Percentiles rank a stretch among this genome's conserved stretches.
Evolutionary conservation across 768 basidiomycete genomes (phyloP).

Genomic region (Lanmaoa rubissima): DNA sequence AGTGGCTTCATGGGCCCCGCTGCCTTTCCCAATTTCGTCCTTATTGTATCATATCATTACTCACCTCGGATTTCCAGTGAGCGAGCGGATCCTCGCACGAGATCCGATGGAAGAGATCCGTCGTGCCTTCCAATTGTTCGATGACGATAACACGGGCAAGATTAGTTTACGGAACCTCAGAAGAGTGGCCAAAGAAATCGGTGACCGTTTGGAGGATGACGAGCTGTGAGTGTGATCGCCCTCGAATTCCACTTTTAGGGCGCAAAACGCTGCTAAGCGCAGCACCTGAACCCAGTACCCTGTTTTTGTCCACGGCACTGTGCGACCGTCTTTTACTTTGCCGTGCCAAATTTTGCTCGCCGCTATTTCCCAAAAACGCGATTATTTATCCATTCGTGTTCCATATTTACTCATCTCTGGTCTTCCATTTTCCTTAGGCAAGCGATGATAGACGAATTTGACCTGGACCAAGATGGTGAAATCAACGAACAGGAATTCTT

Average conservation of each 20-base stretch:
- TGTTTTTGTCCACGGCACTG: conserved; percentile 27
- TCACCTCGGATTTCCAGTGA: conserved; percentile 59
- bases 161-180: conserved; percentile 89
- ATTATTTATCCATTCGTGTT: conserved; percentile 12
- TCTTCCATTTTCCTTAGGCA: conserved; percentile 56
- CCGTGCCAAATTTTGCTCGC: conserved; percentile 23
- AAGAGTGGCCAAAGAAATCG: conserved; percentile 95
- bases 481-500: conserved; percentile 97
- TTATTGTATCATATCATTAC: conserved; percentile 3
- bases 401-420: conserved; percentile 32
- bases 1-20: background rate
- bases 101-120: conserved; percentile 97
- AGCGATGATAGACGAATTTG: conserved; percentile 99
- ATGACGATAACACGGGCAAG: conserved; percentile 93
- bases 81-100: conserved; percentile 86
- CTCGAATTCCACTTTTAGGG: conserved; percentile 14
- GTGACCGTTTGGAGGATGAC: conserved; percentile 92
- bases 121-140: conserved; percentile 94
- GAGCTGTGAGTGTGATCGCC: conserved; percentile 71
- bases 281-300: conserved; percentile 30
- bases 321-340: conserved; percentile 16
- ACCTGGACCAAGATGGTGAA: conserved; percentile 96
- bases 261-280: conserved; percentile 16
- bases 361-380: conserved; percentile 22
- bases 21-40: background rate